Evolutionary conservation across 2,329 filamentous ascomycete genomes (phyloP), one percentile per base, ranked within the genome.

Genomic region (Venturia aucupariae): DNA sequence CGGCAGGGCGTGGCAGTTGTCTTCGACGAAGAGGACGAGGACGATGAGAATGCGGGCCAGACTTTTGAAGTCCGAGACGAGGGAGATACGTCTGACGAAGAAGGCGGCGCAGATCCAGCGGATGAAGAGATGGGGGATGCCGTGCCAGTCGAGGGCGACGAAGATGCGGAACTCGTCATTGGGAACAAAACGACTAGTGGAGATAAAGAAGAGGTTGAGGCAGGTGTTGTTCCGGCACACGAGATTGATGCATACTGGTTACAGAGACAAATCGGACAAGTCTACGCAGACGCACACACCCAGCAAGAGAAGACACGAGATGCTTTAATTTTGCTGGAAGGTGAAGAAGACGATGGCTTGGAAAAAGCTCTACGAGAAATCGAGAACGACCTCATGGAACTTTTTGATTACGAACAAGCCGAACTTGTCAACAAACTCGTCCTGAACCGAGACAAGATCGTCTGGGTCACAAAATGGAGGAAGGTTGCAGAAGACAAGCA

Each of bases 221-320:
- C 76, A 76, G 62, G 80, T 79, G 71, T 66, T 66, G 85, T 99
- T 65, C 82, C 90, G 22, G 90, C 90, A 60, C 87, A 93, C 68
- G 92, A 97, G 65, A 96, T 99, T 67, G 94, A 99, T 75, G 93
- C 93, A 11, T 99, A 93, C 77, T 99, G 94, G 94, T 77, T 99
- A 66, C 94, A 97, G 76, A 85, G 94, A 68, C 90, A 97, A 72
- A 92, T 99, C 63, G 93, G 93, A 65, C 82, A 84, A 48, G 81
- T 96, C 2, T 97, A 97, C 72, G 84, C 90, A 15, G 94, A 99
- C 76, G 90, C 93, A 5, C 93, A 97, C 74, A 89, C 87, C 60
- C 93, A 97, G 72, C 90, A 96, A 71, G 90, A 94, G 73, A 97
- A 97, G 79, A 94, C 94, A 6, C 85, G 88, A 68, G 84, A 90